These are phyloP conservation scores for Leishmania aethiopica DNA, from an alignment of 208 protist species.

Conservation along the genomic window DNA sequence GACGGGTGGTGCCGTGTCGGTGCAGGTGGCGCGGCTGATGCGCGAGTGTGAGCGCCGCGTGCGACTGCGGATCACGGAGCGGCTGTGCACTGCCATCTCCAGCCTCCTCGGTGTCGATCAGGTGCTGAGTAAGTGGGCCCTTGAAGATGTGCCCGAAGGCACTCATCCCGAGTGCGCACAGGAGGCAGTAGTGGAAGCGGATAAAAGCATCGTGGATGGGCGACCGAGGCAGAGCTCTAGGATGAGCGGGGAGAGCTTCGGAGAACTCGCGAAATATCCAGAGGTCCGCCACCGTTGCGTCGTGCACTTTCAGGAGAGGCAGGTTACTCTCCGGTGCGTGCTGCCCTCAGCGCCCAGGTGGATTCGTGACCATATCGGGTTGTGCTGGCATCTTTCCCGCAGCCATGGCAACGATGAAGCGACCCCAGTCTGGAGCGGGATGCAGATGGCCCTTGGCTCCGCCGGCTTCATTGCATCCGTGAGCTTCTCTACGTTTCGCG, in stretches of 20 bases:
- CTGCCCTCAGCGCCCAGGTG: slow-evolving; percentile 5
- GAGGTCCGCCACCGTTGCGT: neutral
- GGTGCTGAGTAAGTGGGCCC: neutral
- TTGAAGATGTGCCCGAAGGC: neutral
- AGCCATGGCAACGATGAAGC: neutral
- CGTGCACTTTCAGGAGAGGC: neutral
- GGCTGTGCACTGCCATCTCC: neutral
- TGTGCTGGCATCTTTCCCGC: slow-evolving; percentile 9
- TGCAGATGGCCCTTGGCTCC: slow-evolving; percentile 8
- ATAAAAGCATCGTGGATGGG: neutral
- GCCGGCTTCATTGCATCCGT: slow-evolving; percentile 3
- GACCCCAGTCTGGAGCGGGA: neutral
- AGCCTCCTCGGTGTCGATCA: neutral
- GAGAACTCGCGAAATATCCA: neutral
- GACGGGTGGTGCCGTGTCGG: slow-evolving; percentile 10
- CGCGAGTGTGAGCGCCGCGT: slow-evolving; percentile 13
- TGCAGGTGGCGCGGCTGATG: slow-evolving; percentile 26
- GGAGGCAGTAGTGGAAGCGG: neutral
- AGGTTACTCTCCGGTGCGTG: neutral
- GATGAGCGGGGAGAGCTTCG: neutral
- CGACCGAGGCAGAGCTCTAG: neutral
- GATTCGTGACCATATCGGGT: slow-evolving; percentile 3
- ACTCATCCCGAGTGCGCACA: neutral
- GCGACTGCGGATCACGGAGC: neutral
- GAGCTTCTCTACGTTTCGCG: neutral